Evolutionary conservation across 1,284 basidiomycete genomes (phyloP).

Genomic region (Trichosporon faecale): DNA sequence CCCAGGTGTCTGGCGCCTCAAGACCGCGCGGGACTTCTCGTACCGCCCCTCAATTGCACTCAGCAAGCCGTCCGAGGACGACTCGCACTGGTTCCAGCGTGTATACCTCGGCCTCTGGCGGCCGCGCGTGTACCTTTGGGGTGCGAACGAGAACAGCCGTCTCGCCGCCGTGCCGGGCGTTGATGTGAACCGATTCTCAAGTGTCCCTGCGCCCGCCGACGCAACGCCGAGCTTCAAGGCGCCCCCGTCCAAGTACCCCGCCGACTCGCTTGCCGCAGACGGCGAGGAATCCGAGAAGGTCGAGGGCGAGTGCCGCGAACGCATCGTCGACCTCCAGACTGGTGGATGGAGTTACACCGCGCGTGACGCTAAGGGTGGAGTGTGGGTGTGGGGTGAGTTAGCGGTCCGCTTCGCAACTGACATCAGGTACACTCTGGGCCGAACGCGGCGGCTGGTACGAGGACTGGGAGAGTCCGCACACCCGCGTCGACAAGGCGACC

Average conservation of each 20-base stretch:
- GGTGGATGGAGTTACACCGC: conserved; percentile 64
- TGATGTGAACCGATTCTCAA: not conserved
- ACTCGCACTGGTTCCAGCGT: conserved; percentile 64
- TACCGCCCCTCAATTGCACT: conserved; percentile 57
- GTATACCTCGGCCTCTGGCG: conserved; percentile 67
- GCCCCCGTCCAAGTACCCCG: not conserved
- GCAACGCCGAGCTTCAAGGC: conserved; percentile 9
- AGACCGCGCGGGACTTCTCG: conserved; percentile 70
- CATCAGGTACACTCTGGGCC: not conserved
- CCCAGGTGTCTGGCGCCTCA: conserved; percentile 73
- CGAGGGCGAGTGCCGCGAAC: conserved; percentile 10
- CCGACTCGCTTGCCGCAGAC: not conserved
- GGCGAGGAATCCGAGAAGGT: not conserved
- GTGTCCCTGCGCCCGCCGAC: not conserved
- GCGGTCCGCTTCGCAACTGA: not conserved
- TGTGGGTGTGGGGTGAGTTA: conserved; percentile 75
- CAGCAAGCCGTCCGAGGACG: conserved; percentile 14
- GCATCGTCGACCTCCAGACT: conserved; percentile 70
- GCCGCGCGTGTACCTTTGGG: conserved; percentile 73
- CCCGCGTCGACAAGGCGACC: conserved; percentile 34
- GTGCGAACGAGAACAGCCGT: conserved; percentile 56
- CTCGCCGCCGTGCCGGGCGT: conserved; percentile 18
- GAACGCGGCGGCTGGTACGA: conserved; percentile 52
- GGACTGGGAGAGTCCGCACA: conserved; percentile 34
- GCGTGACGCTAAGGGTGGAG: conserved; percentile 63